Base-by-base conservation (phyloP, 2,329 filamentous ascomycete species). In the Dryadomyces sulphureus region DNA sequence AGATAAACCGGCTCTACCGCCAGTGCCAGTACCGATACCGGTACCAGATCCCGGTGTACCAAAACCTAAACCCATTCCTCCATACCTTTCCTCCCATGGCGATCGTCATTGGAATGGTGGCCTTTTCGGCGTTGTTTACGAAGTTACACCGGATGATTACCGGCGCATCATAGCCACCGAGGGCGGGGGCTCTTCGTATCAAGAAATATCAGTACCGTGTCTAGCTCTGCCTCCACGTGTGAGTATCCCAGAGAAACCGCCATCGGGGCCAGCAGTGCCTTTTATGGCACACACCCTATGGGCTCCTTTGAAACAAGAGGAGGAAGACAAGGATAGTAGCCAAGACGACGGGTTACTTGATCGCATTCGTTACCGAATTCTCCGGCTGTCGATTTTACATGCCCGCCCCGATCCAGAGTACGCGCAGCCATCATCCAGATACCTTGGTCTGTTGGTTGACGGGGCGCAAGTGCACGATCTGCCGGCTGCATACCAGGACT, bases 121-220 rank as follows among this genome's bases (percentile, higher is more conserved):
- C 5, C 72, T 98, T 2, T 76, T 95, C 36, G 92, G 92, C 21
- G 87, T 94, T 16, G 92, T 96, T 4, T 98, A 98, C 65, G 89
- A 96, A 65, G 86, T 96, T 25, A 94, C 88, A 1, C 66, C 72
- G 17, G 62, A 73, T 38, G 92, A 98, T 65, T 98, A 85, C 59
- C 73, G 79, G 7, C 83, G 76, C 49, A 94, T 98, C 54, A 81
- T 96, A 50, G 81, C 81, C 5, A 95, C 89, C 5, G 92, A 98
- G 61, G 90, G 90, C 44, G 89, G 85, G 27, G 89, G 89, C 17
- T 65, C 79, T 2, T 74, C 80, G n/a, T 98, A 98, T 66, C 69
- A 81, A 47, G 88, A 96, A 58, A 77, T 94, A 11, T 58, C 86
- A 0, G 79, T 94, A 12, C 77, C 82, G 24, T 95, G 90, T 62